phyloP scores from a whole-genome alignment of 1,284 basidiomycete genomes.

The Ustanciosporium gigantosporum region DNA sequence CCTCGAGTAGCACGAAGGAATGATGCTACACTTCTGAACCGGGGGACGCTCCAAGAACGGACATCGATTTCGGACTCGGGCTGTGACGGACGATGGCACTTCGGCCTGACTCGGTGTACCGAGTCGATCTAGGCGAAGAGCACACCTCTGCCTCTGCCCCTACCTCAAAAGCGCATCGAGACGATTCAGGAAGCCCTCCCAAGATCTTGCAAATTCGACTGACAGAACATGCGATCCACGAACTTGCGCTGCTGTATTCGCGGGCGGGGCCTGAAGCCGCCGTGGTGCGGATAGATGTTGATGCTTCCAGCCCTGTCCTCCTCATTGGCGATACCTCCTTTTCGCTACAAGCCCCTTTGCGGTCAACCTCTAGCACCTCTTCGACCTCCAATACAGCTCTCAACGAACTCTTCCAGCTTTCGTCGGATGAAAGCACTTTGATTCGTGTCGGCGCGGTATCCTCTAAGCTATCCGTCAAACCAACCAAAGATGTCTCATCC shows the following conservation, averaged over 20 bases:
- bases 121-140: not conserved
- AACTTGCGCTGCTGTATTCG: slow-evolving; percentile 10
- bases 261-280: not conserved
- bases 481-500: slow-evolving; percentile 24
- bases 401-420: slow-evolving; percentile 28
- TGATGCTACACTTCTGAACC: no score
- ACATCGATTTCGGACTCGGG: no score
- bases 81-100: slow-evolving; percentile 4
- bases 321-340: slow-evolving; percentile 13
- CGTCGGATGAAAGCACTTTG: slow-evolving; percentile 24
- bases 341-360: slow-evolving; percentile 17
- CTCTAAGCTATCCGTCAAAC: slow-evolving; percentile 29
- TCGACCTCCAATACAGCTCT: slow-evolving; percentile 9
- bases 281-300: slow-evolving; percentile 18
- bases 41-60: no score
- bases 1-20: no score
- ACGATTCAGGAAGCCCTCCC: not conserved
- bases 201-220: slow-evolving; percentile 2
- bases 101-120: slow-evolving; percentile 3
- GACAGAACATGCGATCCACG: slow-evolving; percentile 1
- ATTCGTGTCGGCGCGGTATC: slow-evolving; percentile 17
- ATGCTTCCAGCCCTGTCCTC: slow-evolving; percentile 9
- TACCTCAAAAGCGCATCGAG: no score
- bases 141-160: no score
- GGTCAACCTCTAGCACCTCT: not conserved